These are phyloP conservation scores for Cutaneotrichosporon sp. DNA, from an alignment of 1,284 basidiomycete species.

Conservation along the genomic window DNA sequence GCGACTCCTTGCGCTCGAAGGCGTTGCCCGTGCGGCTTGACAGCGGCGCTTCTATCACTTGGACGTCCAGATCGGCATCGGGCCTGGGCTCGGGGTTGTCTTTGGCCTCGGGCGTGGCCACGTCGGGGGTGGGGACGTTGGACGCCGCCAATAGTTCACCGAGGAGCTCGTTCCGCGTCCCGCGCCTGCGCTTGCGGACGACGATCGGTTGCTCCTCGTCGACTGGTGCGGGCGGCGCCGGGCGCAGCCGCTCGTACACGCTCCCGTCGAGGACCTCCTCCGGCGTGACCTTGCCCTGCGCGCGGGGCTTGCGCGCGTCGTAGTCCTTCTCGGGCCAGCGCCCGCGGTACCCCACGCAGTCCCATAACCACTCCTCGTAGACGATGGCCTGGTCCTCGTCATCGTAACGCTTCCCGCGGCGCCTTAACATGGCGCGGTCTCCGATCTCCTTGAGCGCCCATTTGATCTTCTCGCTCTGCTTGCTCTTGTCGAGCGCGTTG, in stretches of 20 bases:
- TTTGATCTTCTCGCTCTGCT: slow-evolving; percentile 48
- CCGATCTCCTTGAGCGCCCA: slow-evolving; percentile 43
- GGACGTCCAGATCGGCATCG: slow-evolving; percentile 21
- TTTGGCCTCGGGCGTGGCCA: not conserved
- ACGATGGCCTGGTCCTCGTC: slow-evolving; percentile 43
- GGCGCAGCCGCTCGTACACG: slow-evolving; percentile 15
- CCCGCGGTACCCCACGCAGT: slow-evolving; percentile 48
- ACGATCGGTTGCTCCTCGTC: slow-evolving; percentile 36
- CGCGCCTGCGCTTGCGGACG: slow-evolving; percentile 37
- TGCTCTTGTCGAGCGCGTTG: slow-evolving; percentile 36
- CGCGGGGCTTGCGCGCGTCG: slow-evolving; percentile 43
- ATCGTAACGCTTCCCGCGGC: slow-evolving; percentile 35
- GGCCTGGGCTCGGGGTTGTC: not conserved
- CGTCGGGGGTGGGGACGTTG: not conserved
- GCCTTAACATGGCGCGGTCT: slow-evolving; percentile 29
- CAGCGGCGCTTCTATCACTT: slow-evolving; percentile 11
- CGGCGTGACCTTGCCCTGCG: slow-evolving; percentile 28
- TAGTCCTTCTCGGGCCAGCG: slow-evolving; percentile 49
- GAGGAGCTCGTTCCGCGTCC: slow-evolving; percentile 34
- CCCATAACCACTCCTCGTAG: slow-evolving; percentile 55
- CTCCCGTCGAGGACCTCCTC: slow-evolving; percentile 40
- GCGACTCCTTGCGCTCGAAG: slow-evolving; percentile 33
- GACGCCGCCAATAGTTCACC: slow-evolving; percentile 41
- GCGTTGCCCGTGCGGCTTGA: slow-evolving; percentile 1
- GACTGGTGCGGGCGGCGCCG: slow-evolving; percentile 23